Base-by-base conservation (phyloP, 179 eudicot genomes). In the Actinidia arguta region DNA sequence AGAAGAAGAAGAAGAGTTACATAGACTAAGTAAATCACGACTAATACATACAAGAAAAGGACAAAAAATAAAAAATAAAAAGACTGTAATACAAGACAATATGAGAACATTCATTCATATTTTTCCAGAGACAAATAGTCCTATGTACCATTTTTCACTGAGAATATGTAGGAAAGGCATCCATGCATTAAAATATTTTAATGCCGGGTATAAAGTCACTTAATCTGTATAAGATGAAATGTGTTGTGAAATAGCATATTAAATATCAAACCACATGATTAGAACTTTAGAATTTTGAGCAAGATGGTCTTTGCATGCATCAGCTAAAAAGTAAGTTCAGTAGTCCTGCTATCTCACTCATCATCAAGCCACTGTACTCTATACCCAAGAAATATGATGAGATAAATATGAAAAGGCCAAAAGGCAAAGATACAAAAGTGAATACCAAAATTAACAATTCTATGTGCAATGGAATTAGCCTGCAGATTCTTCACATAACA, bases 401-500 rank as follows among this genome's bases (percentile, higher is more conserved):
- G 50, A 42, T 7, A 5, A 69, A 36, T n/a, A n/a, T n/a, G 8
- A 12, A 14, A 17, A 66, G 39, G 22, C n/a, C 61, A 83, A 18
- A 42, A 73, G 11, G 50, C 66, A 47, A 16, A 74, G 70, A 77
- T 63, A 48, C 52, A 72, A 82, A 78, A n/a, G n/a, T n/a, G 12
- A 39, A 78, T 18, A 55, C 42, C 67, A 72, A 5, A 59, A 27
- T 68, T 55, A 27, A 13, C 16, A 75, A 75, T 3, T 17, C 24
- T 18, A 54, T 16, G 8, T 4, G 64, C 79, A 55, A 56, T 76
- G 20, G 46, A 56, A 82, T 69, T 39, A 39, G 22, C 51, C 68
- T 2, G 51, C 10, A 20, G 20, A 59, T 5, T 56, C 36, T 58
- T 58, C 54, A 13, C 16, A 4, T 56, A 76, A 56, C 58, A 58